A percentile compares a stretch with the other conserved stretches of the same genome.
These are phyloP conservation scores for Clitopilus passeckerianus DNA, from an alignment of 768 basidiomycete species.

Conservation along the genomic window DNA sequence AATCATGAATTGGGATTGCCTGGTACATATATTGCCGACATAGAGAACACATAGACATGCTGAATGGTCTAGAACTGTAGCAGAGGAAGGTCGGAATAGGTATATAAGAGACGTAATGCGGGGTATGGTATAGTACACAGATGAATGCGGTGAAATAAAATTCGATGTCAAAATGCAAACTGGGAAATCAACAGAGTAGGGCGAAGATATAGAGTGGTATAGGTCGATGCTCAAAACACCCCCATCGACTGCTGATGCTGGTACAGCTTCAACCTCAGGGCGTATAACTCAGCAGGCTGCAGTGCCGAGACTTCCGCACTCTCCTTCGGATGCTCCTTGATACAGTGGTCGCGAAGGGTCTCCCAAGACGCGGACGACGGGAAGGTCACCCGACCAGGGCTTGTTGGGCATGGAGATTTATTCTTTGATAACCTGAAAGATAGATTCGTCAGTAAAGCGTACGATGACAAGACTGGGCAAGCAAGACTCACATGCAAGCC, in stretches of 20 bases:
- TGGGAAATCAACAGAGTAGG: not conserved
- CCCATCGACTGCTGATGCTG: not conserved
- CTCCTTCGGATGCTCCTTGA: slow-evolving; percentile 25
- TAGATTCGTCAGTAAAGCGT: not conserved
- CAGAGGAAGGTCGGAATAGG: too few relatives aligned
- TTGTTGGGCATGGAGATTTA: not conserved
- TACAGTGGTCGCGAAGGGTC: slow-evolving; percentile 27
- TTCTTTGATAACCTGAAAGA: not conserved
- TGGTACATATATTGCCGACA: too few relatives aligned
- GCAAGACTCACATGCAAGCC: slow-evolving; percentile 28
- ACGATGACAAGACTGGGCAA: not conserved
- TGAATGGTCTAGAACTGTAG: too few relatives aligned
- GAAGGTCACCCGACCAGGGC: slow-evolving; percentile 17
- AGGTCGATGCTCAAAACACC: not conserved
- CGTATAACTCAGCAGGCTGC: slow-evolving; percentile 25
- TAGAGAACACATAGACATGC: too few relatives aligned
- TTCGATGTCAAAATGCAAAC: not conserved
- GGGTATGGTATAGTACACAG: too few relatives aligned
- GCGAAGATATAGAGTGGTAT: not conserved
- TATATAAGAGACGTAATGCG: too few relatives aligned
- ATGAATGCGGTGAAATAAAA: too few relatives aligned
- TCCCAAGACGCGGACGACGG: slow-evolving; percentile 26
- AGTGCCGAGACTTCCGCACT: slow-evolving; percentile 29
- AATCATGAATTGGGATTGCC: too few relatives aligned
- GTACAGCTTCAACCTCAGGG: slow-evolving; percentile 24